A percentile compares a stretch with the other conserved stretches of the same genome.
These are phyloP conservation scores for Chrysoporthe deuterocubensis DNA, from an alignment of 2,329 filamentous ascomycete species.

Conservation along the genomic window DNA sequence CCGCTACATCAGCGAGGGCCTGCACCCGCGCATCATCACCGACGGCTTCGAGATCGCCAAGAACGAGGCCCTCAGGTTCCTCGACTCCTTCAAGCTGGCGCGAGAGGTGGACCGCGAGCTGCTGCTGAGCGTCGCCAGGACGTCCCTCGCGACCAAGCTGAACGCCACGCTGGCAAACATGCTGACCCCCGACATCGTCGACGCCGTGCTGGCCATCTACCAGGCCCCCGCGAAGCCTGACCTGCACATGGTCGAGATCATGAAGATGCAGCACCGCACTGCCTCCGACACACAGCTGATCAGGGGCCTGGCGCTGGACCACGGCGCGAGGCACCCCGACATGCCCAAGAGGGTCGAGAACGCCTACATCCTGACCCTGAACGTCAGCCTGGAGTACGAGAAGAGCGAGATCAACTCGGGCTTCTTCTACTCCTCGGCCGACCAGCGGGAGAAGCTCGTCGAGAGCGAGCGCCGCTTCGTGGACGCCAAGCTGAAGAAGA, in stretches of 20 bases:
- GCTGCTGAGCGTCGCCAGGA: conserved; percentile 88
- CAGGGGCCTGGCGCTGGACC: conserved; percentile 87
- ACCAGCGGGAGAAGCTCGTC: conserved; percentile 96
- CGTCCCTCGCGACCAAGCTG: conserved; percentile 93
- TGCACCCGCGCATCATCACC: conserved; percentile 94
- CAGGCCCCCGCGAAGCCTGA: conserved; percentile 89
- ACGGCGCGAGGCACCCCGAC: conserved; percentile 94
- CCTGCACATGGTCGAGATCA: conserved; percentile 98
- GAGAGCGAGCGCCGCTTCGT: conserved; percentile 96
- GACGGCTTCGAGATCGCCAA: conserved; percentile 98
- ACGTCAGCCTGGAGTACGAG: conserved; percentile 97
- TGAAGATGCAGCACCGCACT: conserved; percentile 99
- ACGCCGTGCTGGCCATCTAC: conserved; percentile 94
- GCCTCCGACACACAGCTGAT: conserved; percentile 97
- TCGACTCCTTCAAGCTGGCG: conserved; percentile 89
- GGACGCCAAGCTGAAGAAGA: conserved; percentile 95
- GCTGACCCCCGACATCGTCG: conserved; percentile 93
- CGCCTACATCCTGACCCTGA: conserved; percentile 91
- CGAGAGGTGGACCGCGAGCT: conserved; percentile 92
- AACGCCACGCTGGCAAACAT: conserved; percentile 87
- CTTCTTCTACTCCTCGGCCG: conserved; percentile 97
- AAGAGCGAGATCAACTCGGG: conserved; percentile 99
- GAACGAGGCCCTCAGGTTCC: conserved; percentile 90
- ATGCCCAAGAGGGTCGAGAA: conserved; percentile 98
- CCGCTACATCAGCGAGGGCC: conserved; percentile 92